Base-by-base conservation (phyloP, 2,329 filamentous ascomycete genomes). In the Alternaria dauci region DNA sequence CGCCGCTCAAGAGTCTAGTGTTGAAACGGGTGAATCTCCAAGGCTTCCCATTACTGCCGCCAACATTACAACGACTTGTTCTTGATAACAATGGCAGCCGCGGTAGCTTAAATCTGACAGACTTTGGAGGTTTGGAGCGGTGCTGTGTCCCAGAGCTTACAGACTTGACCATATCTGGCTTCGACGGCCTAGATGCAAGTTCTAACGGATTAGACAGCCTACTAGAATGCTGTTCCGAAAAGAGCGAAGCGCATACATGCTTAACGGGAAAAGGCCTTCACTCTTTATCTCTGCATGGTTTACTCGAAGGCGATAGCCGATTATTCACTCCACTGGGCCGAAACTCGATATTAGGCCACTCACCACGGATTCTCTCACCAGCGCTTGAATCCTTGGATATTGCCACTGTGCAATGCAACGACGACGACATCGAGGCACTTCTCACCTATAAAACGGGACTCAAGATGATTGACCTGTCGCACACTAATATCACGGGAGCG, bases 401-500 rank as follows among this genome's bases (percentile, higher is more conserved):
- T 2, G 44, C 67, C 8, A 62, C 55, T 1, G 56, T 70, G 14
- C 61, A 62, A 2, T 64, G 68, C 30, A 61, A 68, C 20, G 79
- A 81, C 59, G 70, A 75, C 23, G 69, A 73, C 14, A 65, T 79
- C 11, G 72, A 75, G 8, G 34, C 58, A 3, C 59, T 81, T 0
- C 53, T 68, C 26, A 59, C 30, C 16, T n/a, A 64, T 38, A 41
- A 60, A 1, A 70, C 60, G 38, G 68, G 62, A 0, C 78, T 69
- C 18, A 62, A 38, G 39, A 62, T 51, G 0, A 61, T 83, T 16
- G 71, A 82, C 55, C 42, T 83, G 0, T 76, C 75, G 1, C 62
- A 66, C 0, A 79, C 78, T 1, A 63, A 66, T 6, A 75, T 83
- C 38, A 81, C 79, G 0, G 81, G 81, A 7, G 78, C 78, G 1